Percentiles rank a stretch among this genome's conserved stretches.
phyloP scores from a whole-genome alignment of 441 rosid genomes.

The Erodium trifolium region DNA sequence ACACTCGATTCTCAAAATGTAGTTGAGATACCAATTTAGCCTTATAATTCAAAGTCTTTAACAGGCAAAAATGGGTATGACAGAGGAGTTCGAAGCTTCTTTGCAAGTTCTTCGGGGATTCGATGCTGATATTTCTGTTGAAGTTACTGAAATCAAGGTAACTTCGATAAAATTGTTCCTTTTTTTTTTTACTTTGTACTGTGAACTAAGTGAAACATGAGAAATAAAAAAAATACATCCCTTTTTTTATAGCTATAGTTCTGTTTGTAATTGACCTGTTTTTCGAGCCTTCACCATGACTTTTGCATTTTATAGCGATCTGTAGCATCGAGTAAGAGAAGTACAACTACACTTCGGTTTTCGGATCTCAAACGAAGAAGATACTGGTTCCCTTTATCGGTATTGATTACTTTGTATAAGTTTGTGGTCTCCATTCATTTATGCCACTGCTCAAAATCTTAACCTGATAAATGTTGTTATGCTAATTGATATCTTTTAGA shows the following conservation, averaged over 20 bases:
- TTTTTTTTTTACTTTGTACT: background rate
- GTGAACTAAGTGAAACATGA: background rate
- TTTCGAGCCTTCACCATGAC: no score
- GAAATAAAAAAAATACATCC: no score
- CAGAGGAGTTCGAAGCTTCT: conserved; percentile 68
- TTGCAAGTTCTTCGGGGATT: conserved; percentile 72
- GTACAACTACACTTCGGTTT: conserved; percentile 41
- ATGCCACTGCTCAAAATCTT: background rate
- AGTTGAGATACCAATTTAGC: background rate
- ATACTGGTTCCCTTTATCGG: conserved; percentile 85
- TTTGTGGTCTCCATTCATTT: background rate
- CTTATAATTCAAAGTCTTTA: background rate
- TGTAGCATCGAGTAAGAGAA: conserved; percentile 52
- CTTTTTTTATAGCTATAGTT: no score
- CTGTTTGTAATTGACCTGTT: no score
- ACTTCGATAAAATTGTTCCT: conserved; percentile 8
- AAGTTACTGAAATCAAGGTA: conserved; percentile 72
- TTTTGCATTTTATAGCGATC: conserved; percentile 39
- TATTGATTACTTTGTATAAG: conserved; percentile 18
- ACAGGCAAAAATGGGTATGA: conserved; percentile 72
- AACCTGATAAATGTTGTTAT: background rate
- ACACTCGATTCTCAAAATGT: background rate
- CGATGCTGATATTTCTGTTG: conserved; percentile 72
- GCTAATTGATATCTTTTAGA: conserved; percentile 29
- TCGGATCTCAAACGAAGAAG: conserved; percentile 68